These are phyloP conservation scores for Plectosphaerella plurivora DNA, from an alignment of 2,329 filamentous ascomycete species.

Conservation along the genomic window DNA sequence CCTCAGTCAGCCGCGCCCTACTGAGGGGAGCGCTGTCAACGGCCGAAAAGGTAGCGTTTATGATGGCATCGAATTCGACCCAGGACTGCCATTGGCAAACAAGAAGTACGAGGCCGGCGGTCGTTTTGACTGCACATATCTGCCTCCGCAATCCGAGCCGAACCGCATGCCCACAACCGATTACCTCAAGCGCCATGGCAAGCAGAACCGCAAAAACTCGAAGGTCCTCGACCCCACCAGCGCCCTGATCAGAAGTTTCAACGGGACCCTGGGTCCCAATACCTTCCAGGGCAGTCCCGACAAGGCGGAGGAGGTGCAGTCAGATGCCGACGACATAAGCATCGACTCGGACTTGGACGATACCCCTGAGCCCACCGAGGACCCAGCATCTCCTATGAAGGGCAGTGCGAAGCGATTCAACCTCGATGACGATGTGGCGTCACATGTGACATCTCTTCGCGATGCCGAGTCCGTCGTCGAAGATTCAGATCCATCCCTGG, in stretches of 20 bases:
- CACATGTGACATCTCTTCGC: constrained; percentile 45
- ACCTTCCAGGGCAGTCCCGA: constrained; percentile 32
- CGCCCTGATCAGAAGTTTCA: constrained; percentile 31
- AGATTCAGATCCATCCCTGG: constrained; percentile 40
- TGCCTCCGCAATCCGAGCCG: constrained; percentile 20
- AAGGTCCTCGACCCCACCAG: constrained; percentile 18
- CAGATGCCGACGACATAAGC: constrained; percentile 46
- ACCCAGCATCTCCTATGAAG: constrained; percentile 45
- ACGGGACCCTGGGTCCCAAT: constrained; percentile 25
- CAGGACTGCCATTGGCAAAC: constrained; percentile 47
- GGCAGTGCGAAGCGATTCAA: constrained; percentile 36
- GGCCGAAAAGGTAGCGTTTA: constrained; percentile 42
- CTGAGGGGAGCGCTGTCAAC: constrained; percentile 3
- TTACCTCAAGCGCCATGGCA: constrained; percentile 44
- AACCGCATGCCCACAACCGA: constrained; percentile 38
- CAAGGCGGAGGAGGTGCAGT: constrained; percentile 32
- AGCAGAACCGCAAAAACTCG: constrained; percentile 26
- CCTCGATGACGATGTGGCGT: constrained; percentile 49
- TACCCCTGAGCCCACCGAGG: constrained; percentile 44
- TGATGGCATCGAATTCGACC: constrained; percentile 50
- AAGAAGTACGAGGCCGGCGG: constrained; percentile 57
- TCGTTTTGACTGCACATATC: constrained; percentile 41
- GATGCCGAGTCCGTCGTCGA: constrained; percentile 40
- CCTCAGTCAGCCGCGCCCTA: constrained; percentile 19
- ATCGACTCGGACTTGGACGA: constrained; percentile 53